Conservation (phyloP, 2,329 filamentous ascomycete genomes). For the Gnomoniopsis sp. region DNA sequence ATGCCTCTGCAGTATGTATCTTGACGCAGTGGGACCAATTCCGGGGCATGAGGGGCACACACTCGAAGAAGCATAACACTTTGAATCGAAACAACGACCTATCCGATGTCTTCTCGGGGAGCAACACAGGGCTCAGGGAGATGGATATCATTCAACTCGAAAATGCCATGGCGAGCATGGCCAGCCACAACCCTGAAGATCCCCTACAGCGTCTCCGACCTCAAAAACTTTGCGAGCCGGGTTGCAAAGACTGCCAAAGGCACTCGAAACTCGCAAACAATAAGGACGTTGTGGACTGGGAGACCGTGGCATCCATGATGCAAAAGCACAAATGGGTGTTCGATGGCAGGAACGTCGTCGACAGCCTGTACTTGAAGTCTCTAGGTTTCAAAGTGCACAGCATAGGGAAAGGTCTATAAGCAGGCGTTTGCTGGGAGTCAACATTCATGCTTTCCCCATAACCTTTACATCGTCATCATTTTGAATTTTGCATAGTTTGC, state of each 20-base stretch:
- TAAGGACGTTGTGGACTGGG: constrained; percentile 17
- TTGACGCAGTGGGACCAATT: constrained; percentile 54
- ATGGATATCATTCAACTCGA: constrained; percentile 27
- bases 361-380: constrained; percentile 12
- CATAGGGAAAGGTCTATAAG: constrained; percentile 15
- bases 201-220: constrained; percentile 20
- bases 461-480: no score
- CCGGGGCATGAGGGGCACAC: constrained; percentile 26
- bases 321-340: constrained; percentile 19
- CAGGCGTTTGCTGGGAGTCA: no score
- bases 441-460: no score
- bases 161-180: constrained; percentile 14
- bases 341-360: constrained; percentile 17
- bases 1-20: constrained; percentile 45
- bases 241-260: constrained; percentile 14
- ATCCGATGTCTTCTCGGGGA: background rate
- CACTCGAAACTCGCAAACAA: constrained; percentile 5
- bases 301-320: constrained; percentile 14
- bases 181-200: constrained; percentile 18
- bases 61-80: constrained; percentile 8
- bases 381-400: constrained; percentile 19
- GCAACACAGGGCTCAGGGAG: constrained; percentile 21
- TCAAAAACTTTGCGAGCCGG: background rate
- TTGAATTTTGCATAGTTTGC: no score
- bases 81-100: background rate